These are phyloP conservation scores for Pistacia integerrima DNA, from an alignment of 345 rosid genomes.

Conservation along the genomic window DNA sequence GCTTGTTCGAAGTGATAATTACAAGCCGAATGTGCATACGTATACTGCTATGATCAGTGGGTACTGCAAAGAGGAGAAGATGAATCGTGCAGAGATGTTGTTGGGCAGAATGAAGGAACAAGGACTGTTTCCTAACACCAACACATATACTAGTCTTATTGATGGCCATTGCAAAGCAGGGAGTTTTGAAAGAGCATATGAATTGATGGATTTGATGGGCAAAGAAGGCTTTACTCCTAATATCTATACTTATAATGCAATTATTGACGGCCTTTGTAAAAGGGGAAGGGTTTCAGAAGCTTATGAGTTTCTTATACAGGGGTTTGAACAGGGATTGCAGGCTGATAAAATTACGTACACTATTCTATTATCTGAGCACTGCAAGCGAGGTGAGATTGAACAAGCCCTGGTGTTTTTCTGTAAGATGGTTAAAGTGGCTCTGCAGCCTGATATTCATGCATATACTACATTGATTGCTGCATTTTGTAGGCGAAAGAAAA, in stretches of 20 bases:
- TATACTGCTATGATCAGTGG: conserved; percentile 85
- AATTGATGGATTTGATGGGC: conserved; percentile 70
- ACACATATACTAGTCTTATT: conserved; percentile 71
- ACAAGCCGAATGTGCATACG: conserved; percentile 79
- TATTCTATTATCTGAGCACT: conserved; percentile 76
- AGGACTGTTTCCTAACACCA: conserved; percentile 67
- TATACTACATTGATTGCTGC: conserved; percentile 70
- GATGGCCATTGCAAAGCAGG: conserved; percentile 77
- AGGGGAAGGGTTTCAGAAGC: conserved; percentile 70
- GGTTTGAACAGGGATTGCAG: conserved; percentile 49
- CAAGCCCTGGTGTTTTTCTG: conserved; percentile 58
- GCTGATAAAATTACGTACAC: conserved; percentile 82
- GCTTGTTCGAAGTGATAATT: conserved; percentile 73
- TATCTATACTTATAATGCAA: conserved; percentile 62
- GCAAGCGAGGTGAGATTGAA: conserved; percentile 49
- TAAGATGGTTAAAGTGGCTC: conserved; percentile 67
- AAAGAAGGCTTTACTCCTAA: conserved; percentile 64
- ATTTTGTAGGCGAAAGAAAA: conserved; percentile 64
- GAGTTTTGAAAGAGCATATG: conserved; percentile 66
- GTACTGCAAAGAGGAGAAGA: conserved; percentile 75
- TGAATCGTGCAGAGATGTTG: conserved; percentile 90
- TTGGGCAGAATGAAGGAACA: conserved; percentile 83
- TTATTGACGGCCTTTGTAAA: conserved; percentile 63
- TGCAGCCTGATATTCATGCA: conserved; percentile 60
- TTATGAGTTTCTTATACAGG: conserved; percentile 53